These are phyloP conservation scores for Solanum pinnatisectum DNA, from an alignment of 257 asterid genomes.

Conservation along the genomic window DNA sequence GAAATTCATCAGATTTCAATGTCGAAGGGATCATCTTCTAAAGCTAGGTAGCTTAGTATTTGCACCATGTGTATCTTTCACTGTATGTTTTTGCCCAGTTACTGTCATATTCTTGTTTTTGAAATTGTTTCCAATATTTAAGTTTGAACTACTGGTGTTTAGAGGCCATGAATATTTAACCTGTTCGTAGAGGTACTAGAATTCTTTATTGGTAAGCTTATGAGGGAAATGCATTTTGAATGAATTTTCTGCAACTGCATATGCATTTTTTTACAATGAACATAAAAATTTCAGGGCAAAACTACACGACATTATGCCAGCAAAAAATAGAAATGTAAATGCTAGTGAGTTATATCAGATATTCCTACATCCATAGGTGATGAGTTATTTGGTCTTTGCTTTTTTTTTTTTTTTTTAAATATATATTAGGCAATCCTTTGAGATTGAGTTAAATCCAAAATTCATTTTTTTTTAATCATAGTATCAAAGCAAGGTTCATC, in stretches of 20 bases:
- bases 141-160: neutral
- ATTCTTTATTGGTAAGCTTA: neutral
- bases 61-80: neutral
- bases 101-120: neutral
- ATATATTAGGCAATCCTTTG: neutral
- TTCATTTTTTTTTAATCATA: neutral
- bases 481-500: neutral
- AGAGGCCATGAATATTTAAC: neutral
- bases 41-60: neutral
- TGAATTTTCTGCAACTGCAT: neutral
- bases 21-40: neutral
- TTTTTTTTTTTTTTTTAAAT: no score
- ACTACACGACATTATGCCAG: neutral
- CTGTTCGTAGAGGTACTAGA: neutral
- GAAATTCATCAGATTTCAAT: neutral
- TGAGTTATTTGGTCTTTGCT: neutral
- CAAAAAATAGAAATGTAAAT: neutral
- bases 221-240: neutral
- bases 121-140: neutral
- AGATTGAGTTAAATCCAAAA: neutral
- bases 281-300: neutral
- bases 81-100: neutral
- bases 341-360: neutral
- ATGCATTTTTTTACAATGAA: neutral
- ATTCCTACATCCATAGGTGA: neutral